Evolutionary conservation across 1,284 basidiomycete species (phyloP).

Genomic region (Ceratobasidium sp.): DNA sequence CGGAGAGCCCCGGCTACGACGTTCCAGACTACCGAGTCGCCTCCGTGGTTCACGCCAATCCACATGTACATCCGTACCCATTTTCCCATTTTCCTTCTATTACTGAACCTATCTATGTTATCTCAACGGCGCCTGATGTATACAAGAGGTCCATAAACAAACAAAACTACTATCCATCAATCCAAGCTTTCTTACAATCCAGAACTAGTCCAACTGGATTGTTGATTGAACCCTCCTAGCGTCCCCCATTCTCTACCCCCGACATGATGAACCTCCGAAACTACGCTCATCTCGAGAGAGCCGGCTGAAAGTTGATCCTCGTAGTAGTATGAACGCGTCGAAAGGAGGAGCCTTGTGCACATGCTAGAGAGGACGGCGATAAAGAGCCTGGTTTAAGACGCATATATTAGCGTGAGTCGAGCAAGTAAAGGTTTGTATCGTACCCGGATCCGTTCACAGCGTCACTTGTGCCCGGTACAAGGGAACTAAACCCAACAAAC

Average conservation of each 20-base stretch:
- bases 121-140: too few species aligned
- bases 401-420: not conserved
- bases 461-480: not conserved
- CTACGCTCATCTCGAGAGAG: conserved; percentile 21
- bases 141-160: too few species aligned
- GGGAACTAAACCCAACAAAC: conserved; percentile 28
- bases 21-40: conserved; percentile 26
- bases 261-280: not conserved
- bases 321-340: conserved; percentile 22
- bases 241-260: not conserved
- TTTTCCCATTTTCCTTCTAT: conserved; percentile 12
- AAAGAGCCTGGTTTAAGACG: not conserved
- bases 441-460: conserved; percentile 29
- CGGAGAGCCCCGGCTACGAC: conserved; percentile 38
- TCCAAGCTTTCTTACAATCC: too few species aligned
- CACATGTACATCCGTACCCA: conserved; percentile 4
- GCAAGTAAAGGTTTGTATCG: not conserved
- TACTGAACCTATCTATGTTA: not conserved
- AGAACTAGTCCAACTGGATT: too few species aligned
- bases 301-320: not conserved
- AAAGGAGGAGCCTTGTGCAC: conserved; percentile 20
- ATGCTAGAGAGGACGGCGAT: conserved; percentile 30
- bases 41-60: conserved; percentile 40
- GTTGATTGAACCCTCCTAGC: too few species aligned
- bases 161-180: too few species aligned